These are phyloP conservation scores for Hysterium pulicare DNA, from an alignment of 2,329 filamentous ascomycete species.

Conservation along the genomic window DNA sequence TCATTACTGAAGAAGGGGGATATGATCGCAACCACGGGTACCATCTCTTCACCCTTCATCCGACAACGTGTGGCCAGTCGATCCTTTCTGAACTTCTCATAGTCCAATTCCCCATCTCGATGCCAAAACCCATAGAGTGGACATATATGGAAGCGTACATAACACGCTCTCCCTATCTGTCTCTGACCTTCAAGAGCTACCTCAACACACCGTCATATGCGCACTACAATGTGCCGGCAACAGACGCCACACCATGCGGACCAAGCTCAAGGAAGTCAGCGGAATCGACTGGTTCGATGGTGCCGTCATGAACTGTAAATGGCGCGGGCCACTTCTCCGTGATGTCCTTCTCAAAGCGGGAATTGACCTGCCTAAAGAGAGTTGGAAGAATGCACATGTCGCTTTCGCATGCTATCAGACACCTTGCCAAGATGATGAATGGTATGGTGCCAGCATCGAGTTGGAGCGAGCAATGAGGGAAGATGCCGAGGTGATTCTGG, in stretches of 20 bases:
- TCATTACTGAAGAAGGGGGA: slow-evolving; percentile 47
- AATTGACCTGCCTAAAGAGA: slow-evolving; percentile 31
- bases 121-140: slow-evolving; percentile 40
- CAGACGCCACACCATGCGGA: slow-evolving; percentile 59
- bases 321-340: slow-evolving; percentile 52
- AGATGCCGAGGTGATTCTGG: slow-evolving; percentile 47
- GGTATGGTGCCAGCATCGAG: slow-evolving; percentile 57
- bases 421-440: slow-evolving; percentile 55
- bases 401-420: slow-evolving; percentile 55
- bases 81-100: background rate
- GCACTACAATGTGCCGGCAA: slow-evolving; percentile 61
- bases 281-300: slow-evolving; percentile 61
- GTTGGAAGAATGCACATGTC: slow-evolving; percentile 45
- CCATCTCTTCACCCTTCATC: background rate
- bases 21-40: slow-evolving; percentile 58
- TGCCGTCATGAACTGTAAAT: slow-evolving; percentile 59
- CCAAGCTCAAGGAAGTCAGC: slow-evolving; percentile 55
- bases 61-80: background rate
- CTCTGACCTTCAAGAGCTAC: slow-evolving; percentile 46
- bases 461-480: slow-evolving; percentile 43
- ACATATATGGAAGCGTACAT: slow-evolving; percentile 49
- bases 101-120: slow-evolving; percentile 49
- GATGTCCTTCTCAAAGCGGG: slow-evolving; percentile 51
- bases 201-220: slow-evolving; percentile 55
- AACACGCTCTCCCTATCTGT: slow-evolving; percentile 46